A percentile compares a stretch with the other conserved stretches of the same genome.
phyloP scores from a whole-genome alignment of 176 grass and related monocot species.

The Thinopyrum elongatum region DNA sequence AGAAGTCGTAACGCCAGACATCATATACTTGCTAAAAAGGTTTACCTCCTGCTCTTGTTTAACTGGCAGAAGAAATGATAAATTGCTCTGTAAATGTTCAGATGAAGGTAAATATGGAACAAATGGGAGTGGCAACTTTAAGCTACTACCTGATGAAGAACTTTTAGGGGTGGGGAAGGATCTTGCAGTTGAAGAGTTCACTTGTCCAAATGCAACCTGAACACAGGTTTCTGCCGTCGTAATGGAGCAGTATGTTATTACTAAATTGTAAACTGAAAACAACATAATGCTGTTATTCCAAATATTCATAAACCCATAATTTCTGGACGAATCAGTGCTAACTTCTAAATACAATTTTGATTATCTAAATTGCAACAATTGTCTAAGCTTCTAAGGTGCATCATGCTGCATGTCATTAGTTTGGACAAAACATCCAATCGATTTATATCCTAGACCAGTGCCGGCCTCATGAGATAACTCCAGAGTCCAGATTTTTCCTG shows the following conservation, averaged over 20 bases:
- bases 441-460: not conserved
- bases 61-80: not conserved
- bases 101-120: conserved; percentile 13
- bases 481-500: not conserved
- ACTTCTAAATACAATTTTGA: not conserved
- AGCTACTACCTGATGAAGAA: conserved; percentile 19
- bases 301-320: not conserved
- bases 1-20: conserved; percentile 5
- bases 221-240: conserved; percentile 13
- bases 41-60: not conserved
- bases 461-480: not conserved
- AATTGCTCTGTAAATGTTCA: not conserved
- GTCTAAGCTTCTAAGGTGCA: not conserved
- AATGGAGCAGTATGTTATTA: not conserved
- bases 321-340: not conserved
- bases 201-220: conserved; percentile 51
- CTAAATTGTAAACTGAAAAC: not conserved
- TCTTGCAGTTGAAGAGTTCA: conserved; percentile 29
- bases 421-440: not conserved
- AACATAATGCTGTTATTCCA: not conserved
- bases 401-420: not conserved
- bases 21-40: not conserved
- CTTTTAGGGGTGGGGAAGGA: conserved; percentile 23
- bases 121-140: conserved; percentile 6
- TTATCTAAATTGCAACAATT: not conserved